These are phyloP conservation scores for Naganishia sp. DNA, from an alignment of 1,284 basidiomycete species.

Conservation along the genomic window DNA sequence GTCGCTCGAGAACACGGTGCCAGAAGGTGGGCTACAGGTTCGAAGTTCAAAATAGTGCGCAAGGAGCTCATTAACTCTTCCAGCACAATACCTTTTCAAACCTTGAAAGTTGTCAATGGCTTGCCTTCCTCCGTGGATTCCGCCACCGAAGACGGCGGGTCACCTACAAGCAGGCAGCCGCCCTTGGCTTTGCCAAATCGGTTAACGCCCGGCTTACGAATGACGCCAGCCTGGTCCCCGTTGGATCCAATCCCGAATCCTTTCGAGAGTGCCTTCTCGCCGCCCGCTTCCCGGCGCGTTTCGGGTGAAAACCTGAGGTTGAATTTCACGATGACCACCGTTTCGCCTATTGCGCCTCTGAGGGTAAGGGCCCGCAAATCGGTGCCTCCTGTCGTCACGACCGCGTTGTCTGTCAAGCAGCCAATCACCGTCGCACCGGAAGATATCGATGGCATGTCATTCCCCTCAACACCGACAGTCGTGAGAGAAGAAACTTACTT, in stretches of 20 bases:
- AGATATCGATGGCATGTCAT: slow-evolving; percentile 30
- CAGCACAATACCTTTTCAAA: slow-evolving; percentile 33
- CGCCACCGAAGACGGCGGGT: slow-evolving; percentile 55
- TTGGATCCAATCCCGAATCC: slow-evolving; percentile 37
- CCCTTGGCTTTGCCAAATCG: slow-evolving; percentile 63
- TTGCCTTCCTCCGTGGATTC: slow-evolving; percentile 56
- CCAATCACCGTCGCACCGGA: slow-evolving; percentile 26
- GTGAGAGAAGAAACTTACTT: slow-evolving; percentile 5
- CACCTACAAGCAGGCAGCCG: slow-evolving; percentile 43
- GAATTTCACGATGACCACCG: background rate
- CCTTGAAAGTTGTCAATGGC: slow-evolving; percentile 79
- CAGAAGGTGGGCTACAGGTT: slow-evolving; percentile 58
- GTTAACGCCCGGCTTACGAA: slow-evolving; percentile 57
- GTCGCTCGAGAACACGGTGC: slow-evolving; percentile 38
- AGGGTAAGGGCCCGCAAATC: slow-evolving; percentile 14
- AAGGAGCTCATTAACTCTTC: background rate
- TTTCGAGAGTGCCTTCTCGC: slow-evolving; percentile 61
- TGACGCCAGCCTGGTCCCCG: slow-evolving; percentile 41
- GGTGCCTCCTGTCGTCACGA: slow-evolving; percentile 16
- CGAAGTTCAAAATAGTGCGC: background rate
- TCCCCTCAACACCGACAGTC: slow-evolving; percentile 23
- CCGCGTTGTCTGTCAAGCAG: background rate
- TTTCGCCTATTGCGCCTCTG: slow-evolving; percentile 4
- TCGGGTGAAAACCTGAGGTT: background rate
- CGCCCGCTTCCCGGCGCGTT: slow-evolving; percentile 35